phyloP scores from a whole-genome alignment of 352 stramenopile genomes.

The Phytophthora brassicae region DNA sequence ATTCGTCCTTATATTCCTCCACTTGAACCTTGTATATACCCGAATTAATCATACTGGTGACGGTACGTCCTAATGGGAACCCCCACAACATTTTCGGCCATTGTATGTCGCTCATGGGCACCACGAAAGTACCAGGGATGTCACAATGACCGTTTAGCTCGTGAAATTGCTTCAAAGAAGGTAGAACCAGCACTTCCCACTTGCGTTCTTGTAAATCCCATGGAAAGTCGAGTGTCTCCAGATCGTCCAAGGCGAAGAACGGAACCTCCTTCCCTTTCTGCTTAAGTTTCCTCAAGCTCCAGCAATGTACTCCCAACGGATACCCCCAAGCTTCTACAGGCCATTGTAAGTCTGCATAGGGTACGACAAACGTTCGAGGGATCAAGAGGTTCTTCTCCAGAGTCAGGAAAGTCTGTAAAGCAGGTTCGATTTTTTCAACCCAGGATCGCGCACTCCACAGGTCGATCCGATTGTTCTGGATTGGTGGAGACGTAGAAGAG shows the following conservation, averaged over 20 bases:
- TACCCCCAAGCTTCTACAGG: conserved; percentile 38
- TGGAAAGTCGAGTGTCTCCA: conserved; percentile 39
- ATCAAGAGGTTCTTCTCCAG: conserved; percentile 40
- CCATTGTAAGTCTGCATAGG: conserved; percentile 30
- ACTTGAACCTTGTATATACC: conserved; percentile 20
- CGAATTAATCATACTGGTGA: conserved; percentile 41
- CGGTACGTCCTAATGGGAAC: conserved; percentile 44
- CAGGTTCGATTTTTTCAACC: conserved; percentile 22
- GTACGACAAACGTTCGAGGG: conserved; percentile 41
- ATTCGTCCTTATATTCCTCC: conserved; percentile 2
- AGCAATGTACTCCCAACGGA: conserved; percentile 37
- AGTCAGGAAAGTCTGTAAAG: conserved; percentile 33
- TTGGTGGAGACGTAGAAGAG: conserved; percentile 1
- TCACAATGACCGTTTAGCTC: conserved; percentile 40
- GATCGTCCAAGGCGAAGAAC: conserved; percentile 31
- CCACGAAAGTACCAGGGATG: conserved; percentile 33
- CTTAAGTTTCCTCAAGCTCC: conserved; percentile 17
- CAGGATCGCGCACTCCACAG: conserved; percentile 20
- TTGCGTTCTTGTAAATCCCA: conserved; percentile 45
- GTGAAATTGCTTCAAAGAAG: conserved; percentile 33
- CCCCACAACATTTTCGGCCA: conserved; percentile 39
- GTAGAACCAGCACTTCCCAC: conserved; percentile 42
- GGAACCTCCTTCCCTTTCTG: conserved; percentile 12
- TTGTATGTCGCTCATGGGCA: conserved; percentile 22
- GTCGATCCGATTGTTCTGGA: conserved; percentile 2